Percentiles rank a stretch among this genome's conserved stretches.
Conservation (phyloP, 192 early-diverging fungal genomes). For the Funneliformis geosporum region DNA sequence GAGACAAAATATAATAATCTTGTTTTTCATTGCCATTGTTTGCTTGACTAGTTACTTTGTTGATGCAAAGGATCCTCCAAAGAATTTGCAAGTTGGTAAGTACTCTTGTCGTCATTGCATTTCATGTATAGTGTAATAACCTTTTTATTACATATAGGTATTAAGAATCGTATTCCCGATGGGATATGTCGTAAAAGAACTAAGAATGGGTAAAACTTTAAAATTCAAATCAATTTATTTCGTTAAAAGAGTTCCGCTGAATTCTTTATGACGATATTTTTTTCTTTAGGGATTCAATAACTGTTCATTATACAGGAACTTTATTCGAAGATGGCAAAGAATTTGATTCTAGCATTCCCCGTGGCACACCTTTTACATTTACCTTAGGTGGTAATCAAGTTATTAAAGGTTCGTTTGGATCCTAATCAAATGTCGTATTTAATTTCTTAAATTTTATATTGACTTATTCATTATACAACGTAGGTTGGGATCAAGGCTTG, state of each 20-base stretch:
- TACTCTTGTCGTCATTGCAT: background rate
- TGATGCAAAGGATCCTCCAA: constrained; percentile 23
- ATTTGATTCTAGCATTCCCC: constrained; percentile 74
- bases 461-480: background rate
- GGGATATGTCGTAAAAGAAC: constrained; percentile 19
- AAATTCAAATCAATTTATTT: background rate
- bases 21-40: constrained; percentile 1
- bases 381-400: constrained; percentile 65
- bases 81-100: constrained; percentile 29
- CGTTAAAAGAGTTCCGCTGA: background rate
- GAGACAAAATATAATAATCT: constrained; percentile 7
- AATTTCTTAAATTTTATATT: constrained; percentile 4
- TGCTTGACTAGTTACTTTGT: constrained; percentile 14
- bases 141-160: constrained; percentile 13
- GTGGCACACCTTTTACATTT: constrained; percentile 71
- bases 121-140: background rate
- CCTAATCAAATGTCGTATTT: background rate
- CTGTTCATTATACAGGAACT: constrained; percentile 80
- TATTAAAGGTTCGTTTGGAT: constrained; percentile 61
- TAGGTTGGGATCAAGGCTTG: constrained; percentile 75
- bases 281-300: constrained; percentile 56
- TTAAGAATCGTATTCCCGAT: constrained; percentile 27
- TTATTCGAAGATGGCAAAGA: constrained; percentile 61
- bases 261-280: background rate
- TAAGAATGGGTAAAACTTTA: constrained; percentile 19